These are phyloP conservation scores for Musa itinerans DNA, from an alignment of 176 grass and related monocot species.

Conservation along the genomic window DNA sequence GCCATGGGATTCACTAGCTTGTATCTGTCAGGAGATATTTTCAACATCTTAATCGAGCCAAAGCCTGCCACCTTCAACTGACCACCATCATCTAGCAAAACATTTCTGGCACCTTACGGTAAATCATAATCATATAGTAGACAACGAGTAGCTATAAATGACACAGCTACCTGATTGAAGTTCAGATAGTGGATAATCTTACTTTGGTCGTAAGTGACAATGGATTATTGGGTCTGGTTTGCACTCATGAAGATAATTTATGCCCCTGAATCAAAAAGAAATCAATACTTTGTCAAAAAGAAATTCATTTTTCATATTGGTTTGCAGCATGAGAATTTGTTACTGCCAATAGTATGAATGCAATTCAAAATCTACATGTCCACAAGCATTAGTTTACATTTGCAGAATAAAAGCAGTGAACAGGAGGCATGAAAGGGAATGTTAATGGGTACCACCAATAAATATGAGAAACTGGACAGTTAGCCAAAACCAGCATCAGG, in stretches of 20 bases:
- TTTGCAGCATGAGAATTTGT: not conserved
- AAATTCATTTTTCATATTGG: not conserved
- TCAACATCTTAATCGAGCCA: slow-evolving; percentile 62
- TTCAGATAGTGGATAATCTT: slow-evolving; percentile 31
- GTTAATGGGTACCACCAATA: not conserved
- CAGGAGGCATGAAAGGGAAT: not conserved
- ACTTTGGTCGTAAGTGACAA: slow-evolving; percentile 72
- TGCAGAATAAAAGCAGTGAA: not conserved
- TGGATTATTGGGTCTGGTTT: slow-evolving; percentile 96
- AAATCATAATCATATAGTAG: slow-evolving; percentile 41
- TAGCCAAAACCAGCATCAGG: too few species aligned
- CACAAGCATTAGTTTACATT: not conserved
- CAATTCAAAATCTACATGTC: not conserved
- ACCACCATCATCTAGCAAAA: slow-evolving; percentile 77
- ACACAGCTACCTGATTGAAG: not conserved
- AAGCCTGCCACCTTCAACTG: slow-evolving; percentile 81
- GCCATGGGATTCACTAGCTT: slow-evolving; percentile 43
- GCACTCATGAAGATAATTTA: slow-evolving; percentile 96
- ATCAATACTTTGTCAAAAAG: not conserved
- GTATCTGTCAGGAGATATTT: slow-evolving; percentile 47
- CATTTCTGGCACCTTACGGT: slow-evolving; percentile 93
- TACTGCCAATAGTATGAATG: not conserved
- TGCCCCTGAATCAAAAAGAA: slow-evolving; percentile 43
- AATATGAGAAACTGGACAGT: too few species aligned
- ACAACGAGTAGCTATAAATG: not conserved